These are phyloP conservation scores for Lepidium sativum DNA, from an alignment of 345 rosid genomes.

Conservation along the genomic window DNA sequence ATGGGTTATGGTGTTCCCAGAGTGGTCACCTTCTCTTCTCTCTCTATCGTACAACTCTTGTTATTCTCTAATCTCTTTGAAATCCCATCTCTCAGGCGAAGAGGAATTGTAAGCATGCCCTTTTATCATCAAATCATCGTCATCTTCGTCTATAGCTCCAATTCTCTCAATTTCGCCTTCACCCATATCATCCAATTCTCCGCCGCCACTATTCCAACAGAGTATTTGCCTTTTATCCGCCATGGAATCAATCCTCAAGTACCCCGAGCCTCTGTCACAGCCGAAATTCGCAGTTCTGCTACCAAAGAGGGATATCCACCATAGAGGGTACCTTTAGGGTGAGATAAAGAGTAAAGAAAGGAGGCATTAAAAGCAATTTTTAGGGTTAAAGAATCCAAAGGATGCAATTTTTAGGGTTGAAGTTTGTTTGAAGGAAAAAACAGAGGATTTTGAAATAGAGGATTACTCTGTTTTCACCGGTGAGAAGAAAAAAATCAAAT, in stretches of 20 bases:
- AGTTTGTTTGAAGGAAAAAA: too few species aligned
- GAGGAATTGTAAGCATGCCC: slow-evolving; percentile 14
- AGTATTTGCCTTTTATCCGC: slow-evolving; percentile 26
- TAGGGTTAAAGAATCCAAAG: too few species aligned
- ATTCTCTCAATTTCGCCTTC: slow-evolving; percentile 35
- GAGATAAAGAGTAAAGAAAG: slow-evolving; percentile 34
- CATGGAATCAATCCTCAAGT: slow-evolving; percentile 25
- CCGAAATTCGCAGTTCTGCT: slow-evolving; percentile 20
- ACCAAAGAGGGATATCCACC: too few species aligned
- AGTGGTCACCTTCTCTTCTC: too few species aligned
- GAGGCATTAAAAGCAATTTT: slow-evolving; percentile 39
- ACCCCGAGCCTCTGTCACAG: slow-evolving; percentile 5
- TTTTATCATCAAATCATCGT: slow-evolving; percentile 24
- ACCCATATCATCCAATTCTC: slow-evolving; percentile 29
- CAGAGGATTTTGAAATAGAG: too few species aligned
- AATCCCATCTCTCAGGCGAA: slow-evolving; percentile 81
- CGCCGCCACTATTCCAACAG: slow-evolving; percentile 22
- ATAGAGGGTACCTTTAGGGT: slow-evolving; percentile 1
- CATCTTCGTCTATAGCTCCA: slow-evolving; percentile 33
- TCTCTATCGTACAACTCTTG: too few species aligned
- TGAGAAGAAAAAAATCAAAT: too few species aligned
- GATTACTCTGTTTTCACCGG: too few species aligned
- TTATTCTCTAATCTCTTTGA: too few species aligned
- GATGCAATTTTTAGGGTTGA: too few species aligned
- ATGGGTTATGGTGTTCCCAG: too few species aligned